Evolutionary conservation across 208 protist species (phyloP), one percentile per base, ranked within the genome.

Genomic region (Blastocrithidia nonstop): DNA sequence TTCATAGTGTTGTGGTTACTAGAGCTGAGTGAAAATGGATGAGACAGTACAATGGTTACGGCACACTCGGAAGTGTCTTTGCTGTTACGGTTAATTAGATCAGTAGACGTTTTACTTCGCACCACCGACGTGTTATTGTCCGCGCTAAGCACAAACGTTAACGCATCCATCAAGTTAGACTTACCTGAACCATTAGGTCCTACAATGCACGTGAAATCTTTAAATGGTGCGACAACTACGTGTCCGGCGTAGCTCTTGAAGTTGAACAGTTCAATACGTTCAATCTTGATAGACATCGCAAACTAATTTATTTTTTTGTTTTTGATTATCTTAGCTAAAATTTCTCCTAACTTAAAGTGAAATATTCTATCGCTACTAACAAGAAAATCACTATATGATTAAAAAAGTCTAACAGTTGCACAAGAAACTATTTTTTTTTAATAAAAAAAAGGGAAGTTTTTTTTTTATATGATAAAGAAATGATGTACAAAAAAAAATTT

Each of bases 131-230:
- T 41, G 16, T 73, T 54, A 33, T 74, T 66, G n/a, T n/a, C n/a
- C 23, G 70, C 62, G 33, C 94, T 94, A n/a, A 99, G 55, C 9
- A 97, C 97, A 59, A 99, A 99, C 39, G 73, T 81, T 13, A 99
- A 73, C 7, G 97, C 96, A 57, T 99, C 97, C 93, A 98, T 98
- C n/a, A 98, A 35, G 66, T 99, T 99, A 6, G 85, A 96, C 61
- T 99, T 99, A 42, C 97, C 97, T 9, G 80, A 60, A 29, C 97
- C 97, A 74, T 99, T 99, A 17, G 97, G 96, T 0, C 97, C 97
- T 42, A 99, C 97, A 21, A 99, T 84, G 50, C 94, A 95, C n/a
- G 92, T 95, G 54, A 99, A 99, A 32, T 96, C 61, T 46, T 87
- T 77, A 55, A 99, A 98, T 3, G 97, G 96, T 1, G 97, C 97